A percentile compares a stretch with the other conserved stretches of the same genome.
Evolutionary conservation across 306 rosid genomes (phyloP).

Genomic region (Vachellia collinsii): DNA sequence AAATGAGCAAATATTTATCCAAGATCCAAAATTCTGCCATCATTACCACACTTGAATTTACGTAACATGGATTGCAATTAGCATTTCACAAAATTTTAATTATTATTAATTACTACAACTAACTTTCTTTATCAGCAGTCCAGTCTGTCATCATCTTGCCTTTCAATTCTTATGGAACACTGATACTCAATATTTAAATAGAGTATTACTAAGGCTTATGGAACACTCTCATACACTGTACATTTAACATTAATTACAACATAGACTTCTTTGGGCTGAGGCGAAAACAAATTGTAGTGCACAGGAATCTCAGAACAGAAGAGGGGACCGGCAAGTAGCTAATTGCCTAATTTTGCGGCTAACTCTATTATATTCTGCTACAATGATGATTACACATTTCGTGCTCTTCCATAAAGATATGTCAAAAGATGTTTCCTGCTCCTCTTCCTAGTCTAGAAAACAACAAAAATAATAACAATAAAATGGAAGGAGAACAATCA

Average conservation of each 20-base stretch:
- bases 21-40: not conserved
- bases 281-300: no score
- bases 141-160: not conserved
- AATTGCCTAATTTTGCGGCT: slow-evolving; percentile 31
- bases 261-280: no score
- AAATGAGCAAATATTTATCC: not conserved
- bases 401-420: slow-evolving; percentile 46
- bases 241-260: no score
- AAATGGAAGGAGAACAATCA: not conserved
- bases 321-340: slow-evolving; percentile 4
- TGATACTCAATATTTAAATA: no score
- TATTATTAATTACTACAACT: no score
- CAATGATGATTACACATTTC: slow-evolving; percentile 50
- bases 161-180: not conserved
- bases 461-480: slow-evolving; percentile 8
- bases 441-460: slow-evolving; percentile 35
- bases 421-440: slow-evolving; percentile 57
- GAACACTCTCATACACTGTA: no score
- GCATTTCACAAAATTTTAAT: no score
- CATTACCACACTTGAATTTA: not conserved
- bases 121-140: no score
- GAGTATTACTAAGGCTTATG: no score
- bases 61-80: no score
- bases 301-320: slow-evolving; percentile 24
- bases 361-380: slow-evolving; percentile 46